Percentiles rank a stretch among this genome's conserved stretches.
phyloP scores from a whole-genome alignment of 2,329 filamentous ascomycete genomes.

The Acephala macrosclerotiorum region DNA sequence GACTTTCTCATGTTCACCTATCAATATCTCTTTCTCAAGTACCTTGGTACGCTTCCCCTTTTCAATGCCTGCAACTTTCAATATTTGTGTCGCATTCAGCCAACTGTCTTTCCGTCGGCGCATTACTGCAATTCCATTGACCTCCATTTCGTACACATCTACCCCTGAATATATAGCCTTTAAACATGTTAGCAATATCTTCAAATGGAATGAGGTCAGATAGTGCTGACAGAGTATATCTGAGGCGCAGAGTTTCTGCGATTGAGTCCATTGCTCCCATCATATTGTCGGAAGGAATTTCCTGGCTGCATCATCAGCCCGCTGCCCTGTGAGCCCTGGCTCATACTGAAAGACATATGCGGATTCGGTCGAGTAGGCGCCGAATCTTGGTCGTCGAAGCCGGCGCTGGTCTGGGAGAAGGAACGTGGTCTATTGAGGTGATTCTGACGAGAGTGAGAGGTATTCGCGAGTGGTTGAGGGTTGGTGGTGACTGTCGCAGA shows the following conservation, averaged over 20 bases:
- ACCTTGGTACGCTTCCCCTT: constrained; percentile 99
- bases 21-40: constrained; percentile 95
- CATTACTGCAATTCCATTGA: constrained; percentile 94
- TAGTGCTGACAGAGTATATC: constrained; percentile 66
- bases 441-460: constrained; percentile 41
- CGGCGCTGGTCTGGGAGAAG: constrained; percentile 32
- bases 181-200: constrained; percentile 26
- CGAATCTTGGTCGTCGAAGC: constrained; percentile 36
- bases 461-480: constrained; percentile 39
- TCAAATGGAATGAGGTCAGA: background rate
- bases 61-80: constrained; percentile 96
- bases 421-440: constrained; percentile 35
- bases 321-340: constrained; percentile 43
- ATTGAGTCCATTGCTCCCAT: constrained; percentile 35
- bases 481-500: constrained; percentile 38
- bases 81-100: constrained; percentile 97
- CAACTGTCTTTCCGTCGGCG: constrained; percentile 92
- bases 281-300: constrained; percentile 42
- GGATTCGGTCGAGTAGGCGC: constrained; percentile 28
- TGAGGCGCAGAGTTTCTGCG: constrained; percentile 50
- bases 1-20: constrained; percentile 96
- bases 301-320: constrained; percentile 44
- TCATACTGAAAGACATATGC: constrained; percentile 46
- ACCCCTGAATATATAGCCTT: constrained; percentile 93
- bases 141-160: constrained; percentile 98